Evolutionary conservation across 2,329 filamentous ascomycete genomes (phyloP).

Genomic region (Fusarium albosuccineum): DNA sequence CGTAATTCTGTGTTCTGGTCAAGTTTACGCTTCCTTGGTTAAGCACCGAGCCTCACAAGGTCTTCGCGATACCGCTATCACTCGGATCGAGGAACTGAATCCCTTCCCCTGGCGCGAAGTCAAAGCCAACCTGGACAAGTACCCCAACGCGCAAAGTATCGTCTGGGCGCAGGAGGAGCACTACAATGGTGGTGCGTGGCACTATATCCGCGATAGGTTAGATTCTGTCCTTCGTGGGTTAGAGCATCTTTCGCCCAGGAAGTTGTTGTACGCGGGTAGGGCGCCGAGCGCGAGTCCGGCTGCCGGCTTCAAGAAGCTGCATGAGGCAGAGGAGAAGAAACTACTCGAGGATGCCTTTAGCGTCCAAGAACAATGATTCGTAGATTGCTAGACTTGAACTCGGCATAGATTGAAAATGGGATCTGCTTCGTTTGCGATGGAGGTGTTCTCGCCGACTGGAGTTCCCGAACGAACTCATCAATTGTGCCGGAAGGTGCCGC

Average conservation of each 20-base stretch:
- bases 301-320: constrained; percentile 26
- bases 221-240: constrained; percentile 29
- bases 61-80: constrained; percentile 35
- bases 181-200: constrained; percentile 45
- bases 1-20: constrained; percentile 91
- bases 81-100: constrained; percentile 43
- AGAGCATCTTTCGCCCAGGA: neutral
- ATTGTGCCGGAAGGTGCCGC: too few relatives aligned
- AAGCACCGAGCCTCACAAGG: constrained; percentile 29
- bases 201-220: constrained; percentile 40
- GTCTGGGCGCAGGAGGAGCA: constrained; percentile 46
- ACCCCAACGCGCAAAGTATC: constrained; percentile 34
- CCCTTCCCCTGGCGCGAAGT: constrained; percentile 45
- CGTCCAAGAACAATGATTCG: constrained; percentile 1
- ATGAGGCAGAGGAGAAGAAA: constrained; percentile 29
- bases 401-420: neutral
- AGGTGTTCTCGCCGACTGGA: too few relatives aligned
- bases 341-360: constrained; percentile 26
- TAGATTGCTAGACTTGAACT: neutral
- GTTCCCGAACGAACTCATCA: too few relatives aligned
- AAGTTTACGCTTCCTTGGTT: constrained; percentile 77
- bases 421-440: too few relatives aligned
- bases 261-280: constrained; percentile 26
- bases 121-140: constrained; percentile 37
- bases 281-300: constrained; percentile 33